Conservation (phyloP, 2,329 filamentous ascomycete genomes). For the Xylariomycetidae sp. region DNA sequence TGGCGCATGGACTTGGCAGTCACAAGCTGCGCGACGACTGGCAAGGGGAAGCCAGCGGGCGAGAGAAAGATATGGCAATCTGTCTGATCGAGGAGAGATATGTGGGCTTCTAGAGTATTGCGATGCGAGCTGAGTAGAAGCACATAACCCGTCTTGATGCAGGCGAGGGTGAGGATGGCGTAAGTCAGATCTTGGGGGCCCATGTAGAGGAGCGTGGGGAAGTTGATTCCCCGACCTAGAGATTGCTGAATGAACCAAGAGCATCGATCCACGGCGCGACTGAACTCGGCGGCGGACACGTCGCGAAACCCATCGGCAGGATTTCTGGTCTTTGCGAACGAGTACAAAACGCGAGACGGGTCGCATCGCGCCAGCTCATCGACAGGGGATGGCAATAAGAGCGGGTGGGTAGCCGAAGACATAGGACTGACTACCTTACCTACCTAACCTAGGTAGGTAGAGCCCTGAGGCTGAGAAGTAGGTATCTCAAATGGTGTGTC, state of each 20-base stretch:
- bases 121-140: constrained; percentile 28
- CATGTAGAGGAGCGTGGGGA: constrained; percentile 31
- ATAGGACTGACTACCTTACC: too few relatives aligned
- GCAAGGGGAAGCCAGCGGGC: constrained; percentile 15
- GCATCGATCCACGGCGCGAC: constrained; percentile 19
- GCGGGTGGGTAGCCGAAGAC: too few relatives aligned
- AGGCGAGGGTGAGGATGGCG: constrained; percentile 32
- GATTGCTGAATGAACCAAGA: constrained; percentile 26
- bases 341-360: constrained; percentile 18
- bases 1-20: constrained; percentile 12
- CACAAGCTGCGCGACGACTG: constrained; percentile 23
- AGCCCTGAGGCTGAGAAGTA: too few relatives aligned
- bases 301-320: constrained; percentile 18
- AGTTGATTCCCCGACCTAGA: constrained; percentile 15
- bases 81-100: constrained; percentile 21
- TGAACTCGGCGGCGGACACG: constrained; percentile 11
- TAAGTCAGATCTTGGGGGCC: constrained; percentile 33
- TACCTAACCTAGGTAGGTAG: too few relatives aligned
- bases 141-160: constrained; percentile 39
- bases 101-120: constrained; percentile 25
- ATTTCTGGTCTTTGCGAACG: constrained; percentile 15
- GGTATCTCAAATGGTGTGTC: too few relatives aligned
- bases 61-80: constrained; percentile 21
- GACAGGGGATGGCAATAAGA: constrained; percentile 16
- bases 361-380: constrained; percentile 18